Conservation (phyloP, 495 filamentous ascomycete genomes). For the Sabuloglossum arenarium region DNA sequence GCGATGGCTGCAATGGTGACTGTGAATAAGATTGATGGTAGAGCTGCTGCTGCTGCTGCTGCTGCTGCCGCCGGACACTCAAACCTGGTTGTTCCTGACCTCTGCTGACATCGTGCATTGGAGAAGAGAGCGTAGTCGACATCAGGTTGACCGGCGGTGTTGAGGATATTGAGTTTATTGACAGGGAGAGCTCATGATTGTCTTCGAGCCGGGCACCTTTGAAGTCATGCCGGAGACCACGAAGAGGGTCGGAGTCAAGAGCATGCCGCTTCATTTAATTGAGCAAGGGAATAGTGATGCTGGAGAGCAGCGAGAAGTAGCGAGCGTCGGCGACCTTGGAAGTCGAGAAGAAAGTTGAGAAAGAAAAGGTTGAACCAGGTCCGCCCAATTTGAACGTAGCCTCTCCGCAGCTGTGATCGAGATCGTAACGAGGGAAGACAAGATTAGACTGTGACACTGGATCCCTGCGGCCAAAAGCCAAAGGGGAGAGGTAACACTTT, state of each 20-base stretch:
- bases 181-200: neutral
- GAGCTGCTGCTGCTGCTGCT: neutral
- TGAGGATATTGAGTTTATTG: neutral
- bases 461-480: conserved; percentile 1
- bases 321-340: conserved; percentile 1
- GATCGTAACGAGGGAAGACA: neutral
- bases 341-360: neutral
- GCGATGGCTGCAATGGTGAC: neutral
- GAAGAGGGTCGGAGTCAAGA: conserved; percentile 1
- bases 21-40: neutral
- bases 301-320: neutral
- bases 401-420: neutral
- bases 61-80: neutral
- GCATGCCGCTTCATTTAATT: neutral
- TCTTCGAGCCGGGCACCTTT: neutral
- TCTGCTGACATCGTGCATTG: neutral
- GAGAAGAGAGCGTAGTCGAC: neutral
- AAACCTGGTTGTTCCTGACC: neutral
- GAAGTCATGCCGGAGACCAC: conserved; percentile 1
- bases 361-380: neutral
- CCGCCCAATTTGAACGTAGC: neutral
- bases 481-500: neutral
- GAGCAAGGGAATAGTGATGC: neutral
- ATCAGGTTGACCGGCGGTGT: neutral
- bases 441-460: neutral